Conservation (phyloP, 306 rosid genomes). For the Trichosanthes cucumerina region DNA sequence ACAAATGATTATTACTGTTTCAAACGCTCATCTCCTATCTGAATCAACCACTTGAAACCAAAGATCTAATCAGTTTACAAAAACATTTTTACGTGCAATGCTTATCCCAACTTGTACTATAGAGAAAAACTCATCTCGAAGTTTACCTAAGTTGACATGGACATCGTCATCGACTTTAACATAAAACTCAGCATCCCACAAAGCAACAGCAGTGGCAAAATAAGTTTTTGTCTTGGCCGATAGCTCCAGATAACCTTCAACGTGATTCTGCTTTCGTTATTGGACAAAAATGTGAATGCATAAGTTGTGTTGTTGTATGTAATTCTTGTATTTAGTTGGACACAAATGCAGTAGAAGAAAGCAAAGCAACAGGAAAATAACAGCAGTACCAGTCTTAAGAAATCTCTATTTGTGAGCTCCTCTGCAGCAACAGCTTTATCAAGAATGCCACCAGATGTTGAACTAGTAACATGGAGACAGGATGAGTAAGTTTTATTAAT, state of each 20-base stretch:
- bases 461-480: constrained; percentile 27
- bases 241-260: constrained; percentile 68
- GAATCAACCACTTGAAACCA: background rate
- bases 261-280: constrained; percentile 38
- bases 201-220: constrained; percentile 58
- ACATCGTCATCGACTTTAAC: constrained; percentile 90
- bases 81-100: background rate
- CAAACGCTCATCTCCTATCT: background rate
- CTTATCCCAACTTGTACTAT: background rate
- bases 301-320: background rate
- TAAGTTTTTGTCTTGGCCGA: constrained; percentile 65
- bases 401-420: constrained; percentile 58
- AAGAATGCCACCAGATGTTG: constrained; percentile 75
- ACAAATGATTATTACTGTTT: background rate
- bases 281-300: background rate
- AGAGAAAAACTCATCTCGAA: background rate
- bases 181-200: constrained; percentile 82
- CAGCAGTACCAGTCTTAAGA: constrained; percentile 63
- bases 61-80: background rate
- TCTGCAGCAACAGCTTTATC: constrained; percentile 78
- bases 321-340: background rate
- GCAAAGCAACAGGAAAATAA: background rate
- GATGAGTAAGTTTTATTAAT: background rate
- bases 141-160: constrained; percentile 79
- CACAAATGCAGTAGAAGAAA: background rate